These are phyloP conservation scores for Acacia confusa DNA, from an alignment of 306 rosid genomes.

Conservation along the genomic window DNA sequence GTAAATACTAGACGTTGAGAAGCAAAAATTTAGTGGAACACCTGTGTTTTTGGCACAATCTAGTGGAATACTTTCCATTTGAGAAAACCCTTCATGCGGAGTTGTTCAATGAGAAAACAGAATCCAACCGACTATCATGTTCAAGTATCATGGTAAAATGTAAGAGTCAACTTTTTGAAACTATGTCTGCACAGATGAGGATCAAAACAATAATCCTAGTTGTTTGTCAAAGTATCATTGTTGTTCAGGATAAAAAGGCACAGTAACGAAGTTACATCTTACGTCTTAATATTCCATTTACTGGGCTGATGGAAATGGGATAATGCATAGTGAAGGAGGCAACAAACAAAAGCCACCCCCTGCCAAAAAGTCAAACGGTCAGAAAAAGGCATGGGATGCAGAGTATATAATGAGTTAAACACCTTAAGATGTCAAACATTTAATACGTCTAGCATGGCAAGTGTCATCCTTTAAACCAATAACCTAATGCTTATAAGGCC, in stretches of 20 bases:
- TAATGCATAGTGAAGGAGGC: constrained; percentile 61
- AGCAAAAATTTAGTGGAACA: too few relatives aligned
- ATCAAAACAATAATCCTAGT: constrained; percentile 17
- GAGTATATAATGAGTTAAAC: background rate
- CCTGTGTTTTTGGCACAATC: too few relatives aligned
- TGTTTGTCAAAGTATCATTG: background rate
- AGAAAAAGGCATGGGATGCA: background rate
- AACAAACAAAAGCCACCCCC: constrained; percentile 84
- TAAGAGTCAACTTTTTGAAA: constrained; percentile 1
- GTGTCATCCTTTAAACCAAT: background rate
- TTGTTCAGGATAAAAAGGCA: constrained; percentile 31
- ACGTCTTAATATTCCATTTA: constrained; percentile 73
- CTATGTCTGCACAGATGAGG: background rate
- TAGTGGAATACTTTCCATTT: too few relatives aligned
- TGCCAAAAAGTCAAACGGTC: constrained; percentile 38
- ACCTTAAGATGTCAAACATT: background rate
- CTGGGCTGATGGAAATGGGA: constrained; percentile 62
- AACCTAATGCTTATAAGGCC: constrained; percentile 6
- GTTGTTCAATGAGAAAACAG: constrained; percentile 12
- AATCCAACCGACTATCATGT: constrained; percentile 8
- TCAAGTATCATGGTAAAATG: constrained; percentile 6
- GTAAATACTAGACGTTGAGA: too few relatives aligned
- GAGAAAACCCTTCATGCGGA: constrained; percentile 2
- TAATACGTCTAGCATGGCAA: background rate
- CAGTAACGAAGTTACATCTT: constrained; percentile 33